phyloP scores from a whole-genome alignment of 2,329 filamentous ascomycete genomes.

The Paraphoma sp. region DNA sequence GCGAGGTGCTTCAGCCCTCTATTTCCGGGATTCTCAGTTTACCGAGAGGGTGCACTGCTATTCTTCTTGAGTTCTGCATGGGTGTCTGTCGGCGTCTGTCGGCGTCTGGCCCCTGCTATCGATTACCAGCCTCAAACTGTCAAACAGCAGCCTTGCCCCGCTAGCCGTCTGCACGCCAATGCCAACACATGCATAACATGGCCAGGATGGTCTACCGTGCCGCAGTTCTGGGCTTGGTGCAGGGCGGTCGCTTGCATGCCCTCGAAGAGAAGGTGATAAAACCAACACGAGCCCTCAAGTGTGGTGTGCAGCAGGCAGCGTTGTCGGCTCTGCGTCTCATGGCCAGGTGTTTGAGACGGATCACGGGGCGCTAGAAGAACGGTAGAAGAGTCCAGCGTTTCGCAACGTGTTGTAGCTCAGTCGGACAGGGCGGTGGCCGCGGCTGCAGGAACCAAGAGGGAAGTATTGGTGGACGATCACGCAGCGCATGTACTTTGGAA shows the following conservation, averaged over 20 bases:
- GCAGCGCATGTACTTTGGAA: neutral
- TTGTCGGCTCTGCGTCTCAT: neutral
- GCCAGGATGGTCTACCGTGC: conserved; percentile 4
- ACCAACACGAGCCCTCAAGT: neutral
- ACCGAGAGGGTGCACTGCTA: too few relatives aligned
- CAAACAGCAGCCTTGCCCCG: conserved; percentile 2
- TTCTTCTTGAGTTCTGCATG: too few relatives aligned
- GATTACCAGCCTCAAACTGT: neutral
- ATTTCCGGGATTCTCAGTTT: too few relatives aligned
- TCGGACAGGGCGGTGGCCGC: neutral
- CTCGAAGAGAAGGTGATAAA: neutral
- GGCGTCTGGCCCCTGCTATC: neutral
- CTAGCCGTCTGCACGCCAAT: neutral
- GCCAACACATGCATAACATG: conserved; percentile 12
- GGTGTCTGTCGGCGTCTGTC: too few relatives aligned
- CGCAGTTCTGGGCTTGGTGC: conserved; percentile 2
- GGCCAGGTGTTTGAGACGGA: neutral
- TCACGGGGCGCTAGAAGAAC: neutral
- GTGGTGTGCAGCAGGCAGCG: neutral
- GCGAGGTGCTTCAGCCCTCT: too few relatives aligned
- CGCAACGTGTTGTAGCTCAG: neutral
- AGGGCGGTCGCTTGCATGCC: neutral
- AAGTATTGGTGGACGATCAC: neutral
- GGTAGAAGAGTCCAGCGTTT: neutral
- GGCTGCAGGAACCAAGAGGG: conserved; percentile 7